A percentile compares a stretch with the other conserved stretches of the same genome.
phyloP scores from a whole-genome alignment of 2,329 filamentous ascomycete genomes.

The Colletotrichum lentis region DNA sequence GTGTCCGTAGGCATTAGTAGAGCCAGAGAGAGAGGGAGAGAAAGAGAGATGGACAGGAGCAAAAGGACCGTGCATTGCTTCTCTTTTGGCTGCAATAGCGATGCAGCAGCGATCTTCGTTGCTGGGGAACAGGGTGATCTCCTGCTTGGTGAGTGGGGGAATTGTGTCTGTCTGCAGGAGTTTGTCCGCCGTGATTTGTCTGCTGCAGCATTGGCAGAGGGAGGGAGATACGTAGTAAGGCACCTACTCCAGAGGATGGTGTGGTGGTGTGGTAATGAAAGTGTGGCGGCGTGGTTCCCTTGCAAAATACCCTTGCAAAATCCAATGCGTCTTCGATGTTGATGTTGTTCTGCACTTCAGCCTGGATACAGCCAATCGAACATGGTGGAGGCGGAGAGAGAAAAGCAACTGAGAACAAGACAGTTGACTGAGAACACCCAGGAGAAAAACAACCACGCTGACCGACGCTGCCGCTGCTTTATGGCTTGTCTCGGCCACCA shows the following conservation, averaged over 20 bases:
- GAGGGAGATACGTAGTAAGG: too few relatives aligned
- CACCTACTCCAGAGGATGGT: not conserved
- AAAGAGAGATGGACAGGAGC: not conserved
- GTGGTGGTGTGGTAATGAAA: not conserved
- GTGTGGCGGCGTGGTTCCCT: not conserved
- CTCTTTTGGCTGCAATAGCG: slow-evolving; percentile 8
- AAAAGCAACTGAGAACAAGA: slow-evolving; percentile 17
- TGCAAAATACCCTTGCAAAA: not conserved
- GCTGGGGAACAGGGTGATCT: slow-evolving; percentile 36
- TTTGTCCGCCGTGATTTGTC: slow-evolving; percentile 6
- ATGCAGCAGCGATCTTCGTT: slow-evolving; percentile 34
- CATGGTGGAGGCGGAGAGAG: not conserved
- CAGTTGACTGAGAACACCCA: slow-evolving; percentile 8
- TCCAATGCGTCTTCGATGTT: not conserved
- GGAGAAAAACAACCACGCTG: slow-evolving; percentile 9
- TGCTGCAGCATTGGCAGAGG: not conserved
- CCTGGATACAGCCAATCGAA: not conserved
- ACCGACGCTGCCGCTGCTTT: not conserved
- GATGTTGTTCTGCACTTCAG: not conserved
- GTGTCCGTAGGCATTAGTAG: too few relatives aligned
- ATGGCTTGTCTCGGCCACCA: slow-evolving; percentile 18
- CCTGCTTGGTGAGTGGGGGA: slow-evolving; percentile 22
- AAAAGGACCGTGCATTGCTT: slow-evolving; percentile 14
- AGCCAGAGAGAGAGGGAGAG: not conserved
- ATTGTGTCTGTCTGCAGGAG: not conserved